These are phyloP conservation scores for Fonsecaea nubica DNA, from an alignment of 2,329 filamentous ascomycete genomes.

Conservation along the genomic window DNA sequence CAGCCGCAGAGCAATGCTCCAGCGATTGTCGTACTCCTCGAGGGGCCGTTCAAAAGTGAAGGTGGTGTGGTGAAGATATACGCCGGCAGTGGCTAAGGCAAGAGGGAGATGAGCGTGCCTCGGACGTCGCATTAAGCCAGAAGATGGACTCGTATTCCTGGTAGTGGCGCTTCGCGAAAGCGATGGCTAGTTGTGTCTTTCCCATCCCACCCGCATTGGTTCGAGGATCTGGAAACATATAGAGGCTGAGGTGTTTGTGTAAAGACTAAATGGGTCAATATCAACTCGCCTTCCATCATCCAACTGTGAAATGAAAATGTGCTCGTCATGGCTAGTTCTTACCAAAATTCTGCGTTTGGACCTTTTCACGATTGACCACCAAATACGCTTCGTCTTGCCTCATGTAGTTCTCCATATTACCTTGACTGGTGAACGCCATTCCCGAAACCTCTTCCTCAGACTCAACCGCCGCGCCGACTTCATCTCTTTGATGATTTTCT, in stretches of 20 bases:
- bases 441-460: conserved; percentile 4
- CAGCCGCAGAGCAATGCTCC: conserved; percentile 37
- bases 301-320: too few species aligned
- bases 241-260: too few species aligned
- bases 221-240: too few species aligned
- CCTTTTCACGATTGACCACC: too few species aligned
- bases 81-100: conserved; percentile 55
- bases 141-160: conserved; percentile 50
- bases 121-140: conserved; percentile 53
- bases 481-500: conserved; percentile 26
- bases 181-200: conserved; percentile 54
- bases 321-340: too few species aligned
- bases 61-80: conserved; percentile 51
- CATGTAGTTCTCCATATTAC: conserved; percentile 1
- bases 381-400: background rate
- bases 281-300: too few species aligned
- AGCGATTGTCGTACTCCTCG: conserved; percentile 49
- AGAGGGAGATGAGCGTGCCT: conserved; percentile 52
- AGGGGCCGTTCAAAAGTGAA: conserved; percentile 51
- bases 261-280: too few species aligned
- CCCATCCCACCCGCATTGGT: conserved; percentile 46
- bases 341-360: too few species aligned
- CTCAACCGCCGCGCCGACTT: conserved; percentile 9
- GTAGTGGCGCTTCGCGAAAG: conserved; percentile 47
- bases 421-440: conserved; percentile 13